Conservation (phyloP, 2,329 filamentous ascomycete species). For the Coccinonectria pachysandricola region DNA sequence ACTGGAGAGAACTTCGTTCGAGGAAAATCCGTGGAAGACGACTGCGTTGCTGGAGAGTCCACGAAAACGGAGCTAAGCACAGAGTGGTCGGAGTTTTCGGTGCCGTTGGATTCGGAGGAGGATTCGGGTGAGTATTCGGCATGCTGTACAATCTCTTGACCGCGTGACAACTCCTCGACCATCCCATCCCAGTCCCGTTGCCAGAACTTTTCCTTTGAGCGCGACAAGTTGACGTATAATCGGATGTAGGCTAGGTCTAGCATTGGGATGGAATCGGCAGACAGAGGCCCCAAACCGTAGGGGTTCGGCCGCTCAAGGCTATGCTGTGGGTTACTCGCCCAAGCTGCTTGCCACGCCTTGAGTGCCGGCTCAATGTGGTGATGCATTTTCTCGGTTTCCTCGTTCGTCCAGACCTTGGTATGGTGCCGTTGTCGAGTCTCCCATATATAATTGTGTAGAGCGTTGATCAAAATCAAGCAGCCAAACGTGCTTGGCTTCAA, state of each 20-base stretch:
- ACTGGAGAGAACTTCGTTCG: constrained; percentile 25
- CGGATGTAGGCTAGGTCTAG: constrained; percentile 87
- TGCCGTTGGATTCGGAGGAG: constrained; percentile 32
- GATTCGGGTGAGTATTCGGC: constrained; percentile 51
- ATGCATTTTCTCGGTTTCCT: constrained; percentile 94
- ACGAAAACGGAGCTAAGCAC: constrained; percentile 35
- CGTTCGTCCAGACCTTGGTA: constrained; percentile 78
- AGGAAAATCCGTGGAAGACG: constrained; percentile 37
- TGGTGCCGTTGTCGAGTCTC: constrained; percentile 87
- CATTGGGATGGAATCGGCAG: constrained; percentile 82
- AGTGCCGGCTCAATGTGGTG: constrained; percentile 88
- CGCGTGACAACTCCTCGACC: constrained; percentile 73
- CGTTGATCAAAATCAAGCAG: constrained; percentile 83
- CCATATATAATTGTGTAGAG: constrained; percentile 97
- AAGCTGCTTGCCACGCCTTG: constrained; percentile 87
- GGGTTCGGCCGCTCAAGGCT: constrained; percentile 78
- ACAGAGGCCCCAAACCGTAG: constrained; percentile 69
- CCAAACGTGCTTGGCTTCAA: constrained; percentile 83
- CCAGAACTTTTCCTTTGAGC: constrained; percentile 90
- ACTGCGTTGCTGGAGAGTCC: constrained; percentile 41
- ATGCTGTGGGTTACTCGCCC: constrained; percentile 78
- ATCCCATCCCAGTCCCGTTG: constrained; percentile 87
- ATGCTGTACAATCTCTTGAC: constrained; percentile 65
- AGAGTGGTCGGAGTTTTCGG: constrained; percentile 38
- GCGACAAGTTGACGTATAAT: constrained; percentile 84